phyloP scores from a whole-genome alignment of 2,329 filamentous ascomycete species.

The Bisporella sp. region DNA sequence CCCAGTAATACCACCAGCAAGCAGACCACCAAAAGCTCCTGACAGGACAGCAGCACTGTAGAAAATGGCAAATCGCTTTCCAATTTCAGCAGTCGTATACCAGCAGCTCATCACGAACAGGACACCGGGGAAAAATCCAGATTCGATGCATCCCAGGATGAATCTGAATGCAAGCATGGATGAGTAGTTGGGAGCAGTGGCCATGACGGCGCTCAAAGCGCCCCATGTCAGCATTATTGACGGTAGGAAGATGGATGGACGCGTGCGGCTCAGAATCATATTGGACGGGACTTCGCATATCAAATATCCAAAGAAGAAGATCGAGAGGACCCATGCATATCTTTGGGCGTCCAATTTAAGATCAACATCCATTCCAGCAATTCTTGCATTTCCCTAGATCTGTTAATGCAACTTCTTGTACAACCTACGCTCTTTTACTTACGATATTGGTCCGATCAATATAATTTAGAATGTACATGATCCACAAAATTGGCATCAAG shows the following conservation, averaged over 20 bases:
- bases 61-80: conserved; percentile 21
- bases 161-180: conserved; percentile 33
- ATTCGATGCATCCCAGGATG: conserved; percentile 19
- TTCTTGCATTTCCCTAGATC: conserved; percentile 40
- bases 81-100: conserved; percentile 60
- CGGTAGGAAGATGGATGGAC: conserved; percentile 38
- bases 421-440: too few relatives aligned
- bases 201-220: conserved; percentile 44
- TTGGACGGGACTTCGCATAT: conserved; percentile 41
- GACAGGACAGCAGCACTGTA: conserved; percentile 30
- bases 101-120: conserved; percentile 44
- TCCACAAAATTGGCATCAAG: too few relatives aligned
- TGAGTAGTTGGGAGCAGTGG: conserved; percentile 37
- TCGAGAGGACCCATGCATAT: conserved; percentile 16
- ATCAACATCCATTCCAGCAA: conserved; percentile 46
- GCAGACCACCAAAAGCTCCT: conserved; percentile 31
- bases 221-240: conserved; percentile 38
- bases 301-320: conserved; percentile 44
- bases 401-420: too few relatives aligned
- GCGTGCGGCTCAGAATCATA: conserved; percentile 37
- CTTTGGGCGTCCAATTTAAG: conserved; percentile 24
- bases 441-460: too few relatives aligned
- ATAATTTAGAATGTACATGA: too few relatives aligned
- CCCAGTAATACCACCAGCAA: conserved; percentile 1
- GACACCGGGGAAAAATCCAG: conserved; percentile 23